phyloP scores from a whole-genome alignment of 2,329 filamentous ascomycete species.

The Penicillium glabrum region DNA sequence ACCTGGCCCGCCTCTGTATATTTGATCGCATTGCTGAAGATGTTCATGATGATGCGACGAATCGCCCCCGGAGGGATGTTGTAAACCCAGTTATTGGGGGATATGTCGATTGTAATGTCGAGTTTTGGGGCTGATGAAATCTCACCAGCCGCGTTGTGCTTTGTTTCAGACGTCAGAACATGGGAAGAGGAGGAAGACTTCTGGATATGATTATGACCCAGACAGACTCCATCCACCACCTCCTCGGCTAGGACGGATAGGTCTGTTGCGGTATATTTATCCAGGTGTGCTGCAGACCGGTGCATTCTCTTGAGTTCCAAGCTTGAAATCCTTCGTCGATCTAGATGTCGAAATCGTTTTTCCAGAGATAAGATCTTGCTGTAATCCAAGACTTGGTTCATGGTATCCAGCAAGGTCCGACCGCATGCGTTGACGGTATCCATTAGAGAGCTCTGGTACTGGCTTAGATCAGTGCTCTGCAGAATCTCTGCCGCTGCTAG shows the following conservation, averaged over 20 bases:
- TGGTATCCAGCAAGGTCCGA: slow-evolving; percentile 48
- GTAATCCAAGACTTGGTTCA: slow-evolving; percentile 43
- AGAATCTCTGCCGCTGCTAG: slow-evolving; percentile 11
- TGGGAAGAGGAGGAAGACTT: background rate
- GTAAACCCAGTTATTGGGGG: slow-evolving; percentile 42
- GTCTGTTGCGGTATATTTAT: slow-evolving; percentile 34
- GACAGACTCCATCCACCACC: slow-evolving; percentile 54
- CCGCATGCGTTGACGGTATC: slow-evolving; percentile 51
- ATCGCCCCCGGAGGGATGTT: slow-evolving; percentile 46
- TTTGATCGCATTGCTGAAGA: slow-evolving; percentile 50
- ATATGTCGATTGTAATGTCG: slow-evolving; percentile 44
- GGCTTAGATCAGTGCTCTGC: slow-evolving; percentile 15
- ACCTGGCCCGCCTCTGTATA: slow-evolving; percentile 44
- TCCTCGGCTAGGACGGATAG: slow-evolving; percentile 51
- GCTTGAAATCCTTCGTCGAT: slow-evolving; percentile 1
- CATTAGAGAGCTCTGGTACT: slow-evolving; percentile 37
- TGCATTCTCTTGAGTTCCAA: slow-evolving; percentile 23
- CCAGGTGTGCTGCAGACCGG: slow-evolving; percentile 28
- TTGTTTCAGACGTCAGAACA: background rate
- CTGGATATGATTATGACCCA: slow-evolving; percentile 39
- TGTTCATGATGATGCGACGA: slow-evolving; percentile 48
- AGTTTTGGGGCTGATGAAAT: slow-evolving; percentile 21
- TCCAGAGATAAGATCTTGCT: slow-evolving; percentile 47
- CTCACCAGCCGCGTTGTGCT: background rate
- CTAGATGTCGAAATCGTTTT: slow-evolving; percentile 11